Conservation (phyloP, 2,329 filamentous ascomycete genomes). For the Venturia aucupariae region DNA sequence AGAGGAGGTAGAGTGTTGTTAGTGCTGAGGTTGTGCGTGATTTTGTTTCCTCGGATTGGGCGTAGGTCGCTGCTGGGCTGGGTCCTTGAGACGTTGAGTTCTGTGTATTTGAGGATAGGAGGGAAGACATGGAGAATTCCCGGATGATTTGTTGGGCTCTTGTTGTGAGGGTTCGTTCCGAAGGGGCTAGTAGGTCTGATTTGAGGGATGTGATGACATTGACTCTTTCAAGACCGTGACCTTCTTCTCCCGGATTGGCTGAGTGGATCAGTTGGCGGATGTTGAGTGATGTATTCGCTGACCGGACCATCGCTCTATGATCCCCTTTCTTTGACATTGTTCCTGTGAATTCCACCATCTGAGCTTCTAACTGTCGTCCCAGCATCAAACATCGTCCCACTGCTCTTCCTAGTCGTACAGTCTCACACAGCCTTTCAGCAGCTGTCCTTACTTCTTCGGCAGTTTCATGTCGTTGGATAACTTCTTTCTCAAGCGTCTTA, state of each 20-base stretch:
- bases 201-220: conserved; percentile 63
- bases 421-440: conserved; percentile 70
- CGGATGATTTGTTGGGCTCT: conserved; percentile 69
- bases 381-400: conserved; percentile 73
- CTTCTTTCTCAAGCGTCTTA: conserved; percentile 74
- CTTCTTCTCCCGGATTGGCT: conserved; percentile 62
- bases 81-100: conserved; percentile 1
- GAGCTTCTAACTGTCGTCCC: conserved; percentile 78
- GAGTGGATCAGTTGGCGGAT: conserved; percentile 64
- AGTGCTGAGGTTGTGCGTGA: conserved; percentile 65
- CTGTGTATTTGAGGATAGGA: conserved; percentile 30
- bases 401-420: conserved; percentile 64
- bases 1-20: conserved; percentile 70
- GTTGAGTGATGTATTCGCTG: conserved; percentile 67
- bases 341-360: conserved; percentile 60
- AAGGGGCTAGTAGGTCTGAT: conserved; percentile 58
- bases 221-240: conserved; percentile 64
- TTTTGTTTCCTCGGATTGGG: conserved; percentile 64
- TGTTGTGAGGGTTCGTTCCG: conserved; percentile 64
- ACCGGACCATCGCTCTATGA: conserved; percentile 70
- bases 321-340: conserved; percentile 48
- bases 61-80: conserved; percentile 34
- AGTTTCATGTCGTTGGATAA: conserved; percentile 73
- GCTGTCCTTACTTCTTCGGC: conserved; percentile 75
- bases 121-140: conserved; percentile 67